Base-by-base conservation (phyloP, 768 basidiomycete genomes). In the Phylloporus sp. region DNA sequence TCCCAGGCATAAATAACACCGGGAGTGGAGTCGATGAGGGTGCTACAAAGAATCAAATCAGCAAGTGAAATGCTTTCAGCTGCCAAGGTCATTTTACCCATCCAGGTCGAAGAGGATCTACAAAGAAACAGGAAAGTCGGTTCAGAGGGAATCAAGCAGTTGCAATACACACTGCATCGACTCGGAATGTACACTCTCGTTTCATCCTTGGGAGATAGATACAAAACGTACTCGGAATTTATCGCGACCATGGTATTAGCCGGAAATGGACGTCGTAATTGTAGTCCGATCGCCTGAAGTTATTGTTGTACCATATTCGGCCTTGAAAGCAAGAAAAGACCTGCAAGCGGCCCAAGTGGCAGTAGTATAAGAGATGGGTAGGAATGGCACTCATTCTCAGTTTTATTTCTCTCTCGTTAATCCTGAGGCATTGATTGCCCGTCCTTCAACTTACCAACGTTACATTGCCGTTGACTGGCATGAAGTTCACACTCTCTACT, bases 1-100 rank as follows among this genome's bases (percentile, higher is more conserved):
- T 77, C 70, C 90, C 90, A 93, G 8, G 87, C 84, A 49, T 76
- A 76, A 41, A 80, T 53, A n/a, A 91, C 84, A 5, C 89, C 90
- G 1, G 86, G 86, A 5, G 89, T 91, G 3, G 88, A 90, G 67
- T 91, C 88, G 58, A 86, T 78, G 48, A 85, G 74, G 6, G 84
- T 88, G 33, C 84, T 86, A 58, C 11, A 26, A 38, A 32, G 9
- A 8, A 46, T 18, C 37, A 47, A 46, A 20, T 64, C 20, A 55
- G 35, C 20, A 5, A 18, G 27, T 21, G 31, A 38, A 23, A 23
- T n/a, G 15, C 7, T 24, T 35, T 13, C 32, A 41, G 35, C 4
- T 17, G 21, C 38, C 58, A 69, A n/a, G n/a, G n/a, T n/a, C n/a
- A n/a, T n/a, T n/a, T 57, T 58, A 83, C 82, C 82, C 82, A 58